Base-by-base conservation (phyloP, 345 rosid species). In the Microcos paniculata region DNA sequence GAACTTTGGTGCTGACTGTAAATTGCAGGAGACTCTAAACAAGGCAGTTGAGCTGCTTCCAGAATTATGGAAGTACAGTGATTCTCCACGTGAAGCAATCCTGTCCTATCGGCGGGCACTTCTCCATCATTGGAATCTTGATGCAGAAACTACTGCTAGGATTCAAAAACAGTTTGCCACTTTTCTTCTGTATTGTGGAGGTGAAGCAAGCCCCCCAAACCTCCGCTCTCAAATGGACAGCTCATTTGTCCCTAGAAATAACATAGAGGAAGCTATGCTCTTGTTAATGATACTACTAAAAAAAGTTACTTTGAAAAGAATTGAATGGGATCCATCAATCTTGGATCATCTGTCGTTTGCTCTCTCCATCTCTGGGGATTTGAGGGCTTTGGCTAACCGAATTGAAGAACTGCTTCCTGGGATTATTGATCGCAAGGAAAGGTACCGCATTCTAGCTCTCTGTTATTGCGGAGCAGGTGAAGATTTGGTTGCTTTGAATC, bases 31-130 rank as follows among this genome's bases (percentile, higher is more conserved):
- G 84, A 88, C 89, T 23, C 49, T 91, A 51, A 82, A 49, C 26
- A 91, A 90, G 83, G 96, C 98, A 0, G 91, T 93, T 0, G 93
- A 91, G 82, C 83, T 93, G 84, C 98, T 93, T 84, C 98, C 98
- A 43, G 89, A 93, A 71, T 78, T 93, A 59, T 91, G 94, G 94
- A 91, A 90, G 78, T 90, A 83, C 62, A 88, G 90, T 58, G 92
- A 90, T 78, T 84, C 78, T 30, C 85, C 89, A 0, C 83, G 74
- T 49, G 98, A 93, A 76, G 87, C 93, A 76, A 82, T 88, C 46
- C 64, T 91, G 83, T 87, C 96, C 6, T 93, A 89, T 75, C 83
- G 96, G 49, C 64, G 87, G 73, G 94, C 93, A 18, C 91, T 93
- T 53, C 94, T 90, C 70, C 83, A 84, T 73, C 84, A 79, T 49